A percentile compares a stretch with the other conserved stretches of the same genome.
phyloP scores from a whole-genome alignment of 78 protist species.

The Diacronema lutheri region DNA sequence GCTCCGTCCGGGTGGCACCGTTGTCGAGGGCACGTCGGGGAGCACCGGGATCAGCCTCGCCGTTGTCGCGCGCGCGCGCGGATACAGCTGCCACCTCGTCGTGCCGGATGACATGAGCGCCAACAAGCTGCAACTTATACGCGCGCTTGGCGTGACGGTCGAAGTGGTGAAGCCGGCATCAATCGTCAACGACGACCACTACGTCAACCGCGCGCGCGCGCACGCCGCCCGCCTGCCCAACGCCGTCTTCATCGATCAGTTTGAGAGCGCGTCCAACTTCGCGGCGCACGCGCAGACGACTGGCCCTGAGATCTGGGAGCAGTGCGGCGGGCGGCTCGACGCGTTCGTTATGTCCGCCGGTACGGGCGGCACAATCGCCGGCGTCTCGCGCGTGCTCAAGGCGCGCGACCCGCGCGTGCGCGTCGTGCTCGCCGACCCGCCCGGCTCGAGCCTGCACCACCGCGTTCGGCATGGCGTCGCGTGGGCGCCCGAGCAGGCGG shows the following conservation, averaged over 20 bases:
- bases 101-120: slow-evolving; percentile 52
- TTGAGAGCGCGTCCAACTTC: slow-evolving; percentile 65
- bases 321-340: slow-evolving; percentile 44
- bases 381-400: slow-evolving; percentile 60
- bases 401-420: not conserved
- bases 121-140: not conserved
- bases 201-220: slow-evolving; percentile 1
- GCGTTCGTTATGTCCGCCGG: slow-evolving; percentile 51
- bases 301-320: slow-evolving; percentile 72
- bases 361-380: slow-evolving; percentile 83
- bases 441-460: slow-evolving; percentile 28
- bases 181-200: slow-evolving; percentile 53
- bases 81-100: slow-evolving; percentile 51
- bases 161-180: slow-evolving; percentile 52
- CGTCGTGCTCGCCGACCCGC: slow-evolving; percentile 34
- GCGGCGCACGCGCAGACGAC: slow-evolving; percentile 30
- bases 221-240: not conserved
- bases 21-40: slow-evolving; percentile 78
- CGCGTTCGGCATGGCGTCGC: slow-evolving; percentile 4
- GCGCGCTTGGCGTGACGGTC: not conserved
- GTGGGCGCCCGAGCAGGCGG: not conserved
- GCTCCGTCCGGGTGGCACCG: slow-evolving; percentile 6
- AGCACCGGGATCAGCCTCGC: slow-evolving; percentile 65
- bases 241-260: slow-evolving; percentile 66
- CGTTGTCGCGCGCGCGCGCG: slow-evolving; percentile 57